Conservation (phyloP, 148 eudicot genomes). For the Agrostemma githago region DNA sequence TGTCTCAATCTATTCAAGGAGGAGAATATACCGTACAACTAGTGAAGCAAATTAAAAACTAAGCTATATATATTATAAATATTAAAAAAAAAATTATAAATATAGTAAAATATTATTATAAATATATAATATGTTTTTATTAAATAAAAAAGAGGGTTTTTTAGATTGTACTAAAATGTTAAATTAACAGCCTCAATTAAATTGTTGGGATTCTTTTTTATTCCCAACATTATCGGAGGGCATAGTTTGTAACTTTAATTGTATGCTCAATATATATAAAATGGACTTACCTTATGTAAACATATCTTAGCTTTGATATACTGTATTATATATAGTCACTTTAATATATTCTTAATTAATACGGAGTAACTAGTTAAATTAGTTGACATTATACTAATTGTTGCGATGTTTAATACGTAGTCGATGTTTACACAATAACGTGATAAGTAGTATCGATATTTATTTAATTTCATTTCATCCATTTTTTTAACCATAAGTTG, state of each 20-base stretch:
- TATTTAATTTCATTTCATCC: too few species aligned
- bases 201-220: slow-evolving; percentile 23
- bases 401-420: too few species aligned
- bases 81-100: neutral
- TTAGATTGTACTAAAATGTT: neutral
- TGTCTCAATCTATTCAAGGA: slow-evolving; percentile 9
- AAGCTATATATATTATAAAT: neutral
- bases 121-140: neutral
- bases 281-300: slow-evolving; percentile 5
- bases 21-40: slow-evolving; percentile 28
- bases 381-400: too few species aligned
- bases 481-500: too few species aligned
- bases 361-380: neutral
- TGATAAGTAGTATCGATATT: too few species aligned
- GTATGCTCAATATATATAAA: neutral
- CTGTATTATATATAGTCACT: neutral
- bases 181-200: slow-evolving; percentile 18
- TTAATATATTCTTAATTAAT: neutral
- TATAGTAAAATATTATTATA: neutral
- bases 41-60: neutral
- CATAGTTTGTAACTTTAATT: slow-evolving; percentile 12
- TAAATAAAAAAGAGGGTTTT: neutral
- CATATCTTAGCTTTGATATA: neutral
- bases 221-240: slow-evolving; percentile 23
- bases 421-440: too few species aligned